Evolutionary conservation across 2,329 filamentous ascomycete genomes (phyloP).

Genomic region (Fusarium chlamydosporum): DNA sequence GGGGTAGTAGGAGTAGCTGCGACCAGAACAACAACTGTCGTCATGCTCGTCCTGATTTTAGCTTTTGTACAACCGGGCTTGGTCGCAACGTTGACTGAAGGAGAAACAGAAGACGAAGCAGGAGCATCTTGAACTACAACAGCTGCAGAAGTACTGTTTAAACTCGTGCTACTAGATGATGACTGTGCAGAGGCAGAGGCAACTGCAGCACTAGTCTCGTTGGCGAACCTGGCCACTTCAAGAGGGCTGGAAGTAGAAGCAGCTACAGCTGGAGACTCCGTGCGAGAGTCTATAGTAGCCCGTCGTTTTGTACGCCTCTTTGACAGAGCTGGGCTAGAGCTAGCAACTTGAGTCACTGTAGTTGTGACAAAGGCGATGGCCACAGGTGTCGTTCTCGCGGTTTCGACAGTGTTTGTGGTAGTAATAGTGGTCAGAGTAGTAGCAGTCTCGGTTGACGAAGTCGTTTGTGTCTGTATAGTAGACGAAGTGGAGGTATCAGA

Average conservation of each 20-base stretch:
- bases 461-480: not conserved
- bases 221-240: not conserved
- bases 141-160: not conserved
- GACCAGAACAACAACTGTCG: not conserved
- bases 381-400: not conserved
- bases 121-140: not conserved
- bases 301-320: not conserved
- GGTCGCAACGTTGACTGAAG: not conserved
- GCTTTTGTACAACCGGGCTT: not conserved
- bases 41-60: not conserved
- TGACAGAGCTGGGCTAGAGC: not conserved
- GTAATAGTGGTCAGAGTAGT: constrained; percentile 1
- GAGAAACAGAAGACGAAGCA: not conserved
- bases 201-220: not conserved
- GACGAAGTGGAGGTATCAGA: not conserved
- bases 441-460: not conserved
- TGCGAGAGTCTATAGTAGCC: too few relatives aligned
- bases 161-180: not conserved
- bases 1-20: not conserved
- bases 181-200: not conserved
- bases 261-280: not conserved
- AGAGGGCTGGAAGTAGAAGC: not conserved
- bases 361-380: not conserved
- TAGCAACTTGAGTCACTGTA: not conserved
- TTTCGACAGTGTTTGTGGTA: not conserved